These are phyloP conservation scores for Claviceps purpurea DNA, from an alignment of 2,329 filamentous ascomycete species.

Conservation along the genomic window DNA sequence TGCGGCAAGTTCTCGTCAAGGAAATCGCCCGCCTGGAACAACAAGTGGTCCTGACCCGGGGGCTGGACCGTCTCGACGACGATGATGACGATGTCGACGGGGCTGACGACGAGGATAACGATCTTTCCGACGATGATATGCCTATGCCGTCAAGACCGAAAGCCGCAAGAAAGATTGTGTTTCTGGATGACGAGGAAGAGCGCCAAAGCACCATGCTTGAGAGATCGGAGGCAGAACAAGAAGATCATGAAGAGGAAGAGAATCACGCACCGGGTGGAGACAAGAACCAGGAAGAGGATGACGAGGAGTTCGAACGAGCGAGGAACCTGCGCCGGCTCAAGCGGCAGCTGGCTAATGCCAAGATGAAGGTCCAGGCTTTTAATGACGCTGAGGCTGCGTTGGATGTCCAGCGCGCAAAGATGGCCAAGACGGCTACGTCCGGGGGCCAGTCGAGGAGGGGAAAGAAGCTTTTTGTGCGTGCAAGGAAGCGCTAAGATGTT, in stretches of 20 bases:
- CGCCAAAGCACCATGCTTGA: constrained; percentile 18
- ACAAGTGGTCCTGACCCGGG: constrained; percentile 32
- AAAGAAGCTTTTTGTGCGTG: constrained; percentile 48
- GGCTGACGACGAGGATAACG: constrained; percentile 14
- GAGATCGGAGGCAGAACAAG: constrained; percentile 18
- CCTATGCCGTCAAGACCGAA: constrained; percentile 17
- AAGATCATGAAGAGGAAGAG: constrained; percentile 13
- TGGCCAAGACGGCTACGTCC: constrained; percentile 51
- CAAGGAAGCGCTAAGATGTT: constrained; percentile 41
- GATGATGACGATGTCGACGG: constrained; percentile 17
- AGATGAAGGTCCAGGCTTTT: constrained; percentile 40
- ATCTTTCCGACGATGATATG: constrained; percentile 16
- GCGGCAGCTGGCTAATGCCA: constrained; percentile 34
- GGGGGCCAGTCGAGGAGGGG: constrained; percentile 46
- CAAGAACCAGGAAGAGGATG: constrained; percentile 16
- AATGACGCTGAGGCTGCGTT: constrained; percentile 43
- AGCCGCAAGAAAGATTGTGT: constrained; percentile 36
- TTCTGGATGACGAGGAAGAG: constrained; percentile 29
- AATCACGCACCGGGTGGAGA: constrained; percentile 6
- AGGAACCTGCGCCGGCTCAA: constrained; percentile 31
- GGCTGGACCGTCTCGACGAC: constrained; percentile 23
- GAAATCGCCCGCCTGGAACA: constrained; percentile 43
- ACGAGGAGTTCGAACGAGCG: constrained; percentile 25
- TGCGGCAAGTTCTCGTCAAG: constrained; percentile 45
- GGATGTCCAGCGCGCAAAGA: constrained; percentile 45